Evolutionary conservation across 441 rosid species (phyloP), one percentile per base, ranked within the genome.

Genomic region (Erodium moschatum): DNA sequence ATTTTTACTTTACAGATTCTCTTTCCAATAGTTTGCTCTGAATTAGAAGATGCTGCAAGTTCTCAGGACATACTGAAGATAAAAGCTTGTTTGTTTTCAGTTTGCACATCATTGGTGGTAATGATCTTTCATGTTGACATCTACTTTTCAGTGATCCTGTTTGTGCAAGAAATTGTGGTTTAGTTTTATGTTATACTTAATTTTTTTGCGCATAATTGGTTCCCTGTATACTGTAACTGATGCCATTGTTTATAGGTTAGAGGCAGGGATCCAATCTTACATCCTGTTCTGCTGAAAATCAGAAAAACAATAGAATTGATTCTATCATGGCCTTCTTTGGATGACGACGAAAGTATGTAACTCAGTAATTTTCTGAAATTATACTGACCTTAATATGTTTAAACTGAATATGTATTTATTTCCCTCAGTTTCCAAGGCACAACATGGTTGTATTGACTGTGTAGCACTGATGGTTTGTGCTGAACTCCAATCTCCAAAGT

Each of bases 391-490:
- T 65, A 15, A 12, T 62, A 27, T 65, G 31, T 73, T 19, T 15
- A 52, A 18, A 20, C 72, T 69, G 42, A 62, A 62, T 11, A 24
- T 73, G 73, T 60, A 69, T 65, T 66, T 52, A 64, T 68, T 48
- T 20, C 12, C 64, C 74, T 72, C 86, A 93, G 98, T 93, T 77
- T 85, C 86, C 29, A 93, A 91, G 83, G 93, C 90, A 69, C 95
- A 91, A 65, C 97, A 87, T 70, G 98, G 97, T 20, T 91, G 97
- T 85, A 87, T 93, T 56, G 98, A 93, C 76, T 91, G 93, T 82
- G 76, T 93, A 21, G 97, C 98, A 21, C 73, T 89, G 61, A 85
- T 88, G 85, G 81, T 89, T 69, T 93, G 90, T 77, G 82, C 90
- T 27, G 96, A 93, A 76, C 78, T 87, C 62, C 88, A 85, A 83